Base-by-base conservation (phyloP, 1,284 basidiomycete genomes). In the Papiliotrema flavescens region DNA sequence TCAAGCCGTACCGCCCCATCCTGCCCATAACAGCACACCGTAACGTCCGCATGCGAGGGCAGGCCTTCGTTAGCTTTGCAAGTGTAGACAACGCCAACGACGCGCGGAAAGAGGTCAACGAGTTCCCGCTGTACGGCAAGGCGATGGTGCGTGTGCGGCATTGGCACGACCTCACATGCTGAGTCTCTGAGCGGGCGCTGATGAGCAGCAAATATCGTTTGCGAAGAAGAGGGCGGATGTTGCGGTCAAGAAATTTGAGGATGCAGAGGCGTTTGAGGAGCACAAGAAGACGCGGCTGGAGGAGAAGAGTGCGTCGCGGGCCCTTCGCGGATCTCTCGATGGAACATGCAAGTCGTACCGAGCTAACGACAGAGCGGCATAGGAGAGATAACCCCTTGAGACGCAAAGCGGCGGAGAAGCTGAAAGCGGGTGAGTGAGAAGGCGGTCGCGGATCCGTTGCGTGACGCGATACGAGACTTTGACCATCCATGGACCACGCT, bases 41-140 rank as follows among this genome's bases (percentile, higher is more conserved):
- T 53, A 98, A 97, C 78, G 77, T 97, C 57, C 85, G 95, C 34
- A 98, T 99, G 96, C 83, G 96, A 40, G 95, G 95, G 13, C 95
- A 99, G 78, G 95, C 95, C 5, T 99, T 99, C 70, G 89, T 99
- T 19, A 91, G 90, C 32, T 96, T 98, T 74, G 82, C 82, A 57
- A 84, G 85, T 48, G 80, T 84, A 49, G 87, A 94, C 55, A 82
- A 84, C 51, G 95, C 95, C 32, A 82, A 83, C 68, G 89, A 88
- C 74, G 95, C 95, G 5, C 81, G 89, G 81, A 88, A 84, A 77
- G 95, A 98, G 74, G 92, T 97, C 37, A 83, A 86, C 55, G 86
- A 91, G 47, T 98, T 99, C 73, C 95, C 95, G 7, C 76, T 99
- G 32, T 98, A 98, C 72, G 90, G 91, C 8, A 96, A 96, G 74